Base-by-base conservation (phyloP, 345 rosid species). In the Boechera divaricarpa region DNA sequence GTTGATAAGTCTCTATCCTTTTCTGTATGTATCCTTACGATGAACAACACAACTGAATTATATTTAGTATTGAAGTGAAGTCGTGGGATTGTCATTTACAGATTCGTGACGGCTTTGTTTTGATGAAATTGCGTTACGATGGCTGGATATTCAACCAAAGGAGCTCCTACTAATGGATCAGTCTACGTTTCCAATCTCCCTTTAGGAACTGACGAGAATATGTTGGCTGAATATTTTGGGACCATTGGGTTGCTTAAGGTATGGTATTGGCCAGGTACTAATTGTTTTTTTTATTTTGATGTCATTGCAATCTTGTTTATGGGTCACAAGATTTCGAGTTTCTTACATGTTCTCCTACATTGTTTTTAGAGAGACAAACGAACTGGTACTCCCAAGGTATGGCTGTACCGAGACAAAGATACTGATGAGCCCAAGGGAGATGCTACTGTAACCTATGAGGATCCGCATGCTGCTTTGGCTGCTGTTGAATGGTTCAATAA, bases 401-500 rank as follows among this genome's bases (percentile, higher is more conserved):
- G 99, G 99, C 35, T 95, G 16, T 95, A 95, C 76, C 86, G 85
- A 11, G 99, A 95, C 79, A 93, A 95, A 76, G 84, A 66, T 38
- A 95, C 99, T 28, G 83, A 91, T 88, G 98, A 92, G 69, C 96
- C 94, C 0, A 95, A 95, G 72, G 98, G 97, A 64, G 99, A 95
- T 86, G 98, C 99, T 59, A 93, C 98, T 0, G 94, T 91, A 61
- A 93, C 99, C 7, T 95, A 95, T 62, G 99, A 95, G 80, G 99
- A 95, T 16, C 99, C 98, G 7, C 94, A 95, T 80, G 99, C 99
- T 55, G 99, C 98, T 26, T 77, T 80, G 44, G 99, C 99, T 72
- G 99, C 98, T 61, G 92, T 95, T 33, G 99, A 95, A 59, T 95
- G 98, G 99, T 95, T 96, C 66, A 91, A 96, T 79, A 85, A 90